Evolutionary conservation across 306 rosid genomes (phyloP).

Genomic region (Rosa chinensis): DNA sequence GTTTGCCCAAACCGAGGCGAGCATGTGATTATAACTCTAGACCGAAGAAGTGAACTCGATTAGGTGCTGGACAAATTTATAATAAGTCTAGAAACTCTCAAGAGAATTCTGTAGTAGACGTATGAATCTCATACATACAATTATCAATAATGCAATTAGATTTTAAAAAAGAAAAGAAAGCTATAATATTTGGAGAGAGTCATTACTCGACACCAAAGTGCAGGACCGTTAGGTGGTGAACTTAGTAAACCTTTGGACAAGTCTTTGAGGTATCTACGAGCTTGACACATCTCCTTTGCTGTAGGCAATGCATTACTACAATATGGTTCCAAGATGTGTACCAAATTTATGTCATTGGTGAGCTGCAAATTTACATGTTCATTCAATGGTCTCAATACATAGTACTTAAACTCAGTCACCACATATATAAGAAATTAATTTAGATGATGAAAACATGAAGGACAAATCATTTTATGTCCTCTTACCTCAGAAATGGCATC

Average conservation of each 20-base stretch:
- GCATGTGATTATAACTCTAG: constrained; percentile 18
- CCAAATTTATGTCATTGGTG: constrained; percentile 10
- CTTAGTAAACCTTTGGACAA: background rate
- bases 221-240: constrained; percentile 1
- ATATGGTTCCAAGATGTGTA: constrained; percentile 20
- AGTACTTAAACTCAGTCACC: background rate
- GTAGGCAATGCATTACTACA: constrained; percentile 9
- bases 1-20: constrained; percentile 16
- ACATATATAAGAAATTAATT: too few species aligned
- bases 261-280: constrained; percentile 5
- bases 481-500: constrained; percentile 12
- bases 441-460: background rate
- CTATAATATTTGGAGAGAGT: background rate
- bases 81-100: too few species aligned
- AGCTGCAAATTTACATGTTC: constrained; percentile 10
- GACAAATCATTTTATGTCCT: background rate
- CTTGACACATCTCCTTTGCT: constrained; percentile 5
- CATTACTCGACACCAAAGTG: constrained; percentile 20
- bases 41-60: background rate
- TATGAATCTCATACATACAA: too few species aligned
- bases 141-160: too few species aligned
- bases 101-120: too few species aligned
- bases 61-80: background rate
- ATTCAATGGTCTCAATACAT: too few species aligned
- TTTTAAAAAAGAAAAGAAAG: too few species aligned